Evolutionary conservation across 345 rosid species (phyloP), one percentile per base, ranked within the genome.

Genomic region (Physaria fendleri): DNA sequence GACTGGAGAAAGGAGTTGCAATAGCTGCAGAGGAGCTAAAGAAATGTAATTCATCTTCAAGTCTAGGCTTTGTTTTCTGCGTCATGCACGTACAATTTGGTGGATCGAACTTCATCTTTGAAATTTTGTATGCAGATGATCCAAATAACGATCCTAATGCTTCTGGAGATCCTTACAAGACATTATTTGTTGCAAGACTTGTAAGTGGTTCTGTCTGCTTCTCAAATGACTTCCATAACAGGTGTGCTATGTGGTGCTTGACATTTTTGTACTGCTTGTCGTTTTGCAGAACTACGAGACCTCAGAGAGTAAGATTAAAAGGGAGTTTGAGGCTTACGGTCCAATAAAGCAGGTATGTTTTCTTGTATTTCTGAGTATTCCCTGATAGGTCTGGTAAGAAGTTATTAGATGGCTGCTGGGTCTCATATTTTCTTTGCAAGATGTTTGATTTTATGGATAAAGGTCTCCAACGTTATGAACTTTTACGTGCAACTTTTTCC

Each of bases 321-420:
- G 98, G 87, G 98, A 91, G 85, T 84, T 91, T 81, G 98, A 92
- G 69, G 82, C 98, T 30, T 88, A 85, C 78, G 98, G 98, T 64
- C 93, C 96, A 59, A 81, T 88, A 63, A 91, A 88, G 74, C 85
- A 85, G 96, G 95, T 91, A 88, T 83, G 98, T 88, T 78, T 71
- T 73, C 88, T 85, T 83, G 98, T 88, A 77, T 71, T 73, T 77
- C 74, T 77, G 74, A 72, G 79, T 58, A 77, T 67, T 73, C 78
- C 76, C 71, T 46, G 61, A 70, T 62, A 46, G 86, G 87, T 77
- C 88, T 73, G 98, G 96, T 91, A 91, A 91, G 98, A 81, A 59
- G 61, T 67, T 79, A 55, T 79, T 59, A 50, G 4, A 34, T 72
- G 16, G 61, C 64, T 74, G 39, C 39, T 39, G 64, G 32, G 64